phyloP scores from a whole-genome alignment of 2,329 filamentous ascomycete species.

The Celoporthe dispersa region DNA sequence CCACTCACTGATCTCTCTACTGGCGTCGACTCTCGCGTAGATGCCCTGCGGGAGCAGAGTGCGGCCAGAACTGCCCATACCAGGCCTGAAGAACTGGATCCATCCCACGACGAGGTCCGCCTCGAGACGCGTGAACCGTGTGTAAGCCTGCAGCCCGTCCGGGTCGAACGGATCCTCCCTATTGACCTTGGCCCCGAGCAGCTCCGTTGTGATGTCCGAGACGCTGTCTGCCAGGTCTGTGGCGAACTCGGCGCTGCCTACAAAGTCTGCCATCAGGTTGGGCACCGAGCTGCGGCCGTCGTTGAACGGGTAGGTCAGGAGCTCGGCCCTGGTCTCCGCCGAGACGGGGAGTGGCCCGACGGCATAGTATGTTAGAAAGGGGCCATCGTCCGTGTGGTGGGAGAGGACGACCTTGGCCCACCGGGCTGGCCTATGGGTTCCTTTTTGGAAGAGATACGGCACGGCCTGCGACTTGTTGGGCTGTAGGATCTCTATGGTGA shows the following conservation, averaged over 20 bases:
- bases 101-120: conserved; percentile 45
- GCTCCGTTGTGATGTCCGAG: conserved; percentile 47
- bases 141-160: conserved; percentile 41
- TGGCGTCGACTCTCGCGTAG: conserved; percentile 45
- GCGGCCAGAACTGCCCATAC: conserved; percentile 41
- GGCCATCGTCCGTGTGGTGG: conserved; percentile 46
- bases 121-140: conserved; percentile 43
- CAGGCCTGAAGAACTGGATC: conserved; percentile 48
- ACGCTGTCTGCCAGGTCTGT: conserved; percentile 39
- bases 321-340: conserved; percentile 42
- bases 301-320: conserved; percentile 49
- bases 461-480: conserved; percentile 53
- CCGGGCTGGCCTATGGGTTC: conserved; percentile 38
- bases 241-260: conserved; percentile 39
- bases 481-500: conserved; percentile 51
- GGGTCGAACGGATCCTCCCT: conserved; percentile 37
- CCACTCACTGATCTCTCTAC: conserved; percentile 32
- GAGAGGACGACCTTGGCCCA: conserved; percentile 54
- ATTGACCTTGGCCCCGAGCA: conserved; percentile 43
- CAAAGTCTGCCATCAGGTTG: conserved; percentile 42
- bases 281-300: conserved; percentile 45
- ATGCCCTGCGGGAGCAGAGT: conserved; percentile 48
- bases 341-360: conserved; percentile 53
- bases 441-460: conserved; percentile 47
- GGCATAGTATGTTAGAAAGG: conserved; percentile 53